A percentile compares a stretch with the other conserved stretches of the same genome.
These are phyloP conservation scores for Calonectria pteridis DNA, from an alignment of 2,329 filamentous ascomycete species.

Conservation along the genomic window DNA sequence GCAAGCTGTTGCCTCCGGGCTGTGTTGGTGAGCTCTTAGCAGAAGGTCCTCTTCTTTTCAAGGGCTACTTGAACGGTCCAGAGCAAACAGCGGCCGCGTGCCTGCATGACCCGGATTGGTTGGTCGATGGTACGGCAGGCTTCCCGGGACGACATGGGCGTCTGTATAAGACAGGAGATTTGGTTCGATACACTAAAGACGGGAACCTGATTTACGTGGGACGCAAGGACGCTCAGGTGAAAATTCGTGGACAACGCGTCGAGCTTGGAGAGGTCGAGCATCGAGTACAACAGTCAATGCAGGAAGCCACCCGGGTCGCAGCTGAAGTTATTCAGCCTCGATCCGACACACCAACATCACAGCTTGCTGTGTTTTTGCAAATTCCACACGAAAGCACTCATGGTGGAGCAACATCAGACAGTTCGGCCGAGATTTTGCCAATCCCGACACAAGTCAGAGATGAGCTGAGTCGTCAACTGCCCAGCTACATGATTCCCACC, in stretches of 20 bases:
- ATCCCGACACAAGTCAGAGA: not conserved
- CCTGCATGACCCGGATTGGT: no score
- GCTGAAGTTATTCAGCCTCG: slow-evolving; percentile 20
- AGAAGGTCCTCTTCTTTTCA: no score
- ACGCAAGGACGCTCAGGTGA: not conserved
- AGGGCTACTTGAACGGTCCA: no score
- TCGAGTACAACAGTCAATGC: not conserved
- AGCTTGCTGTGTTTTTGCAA: not conserved
- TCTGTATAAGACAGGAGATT: not conserved
- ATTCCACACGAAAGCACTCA: no score
- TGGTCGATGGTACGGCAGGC: no score
- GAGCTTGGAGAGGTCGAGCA: not conserved
- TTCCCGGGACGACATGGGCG: no score
- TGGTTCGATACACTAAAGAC: not conserved
- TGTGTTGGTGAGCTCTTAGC: no score
- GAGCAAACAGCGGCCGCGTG: no score
- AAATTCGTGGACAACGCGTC: not conserved
- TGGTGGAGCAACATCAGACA: not conserved
- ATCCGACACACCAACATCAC: not conserved
- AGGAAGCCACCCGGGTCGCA: not conserved
- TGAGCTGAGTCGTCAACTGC: slow-evolving; percentile 17
- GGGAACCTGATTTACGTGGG: not conserved
- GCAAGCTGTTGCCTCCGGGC: no score
- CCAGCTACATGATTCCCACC: slow-evolving; percentile 35
- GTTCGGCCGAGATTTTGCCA: not conserved